Evolutionary conservation across 1,139 yeast species (phyloP).

Genomic region (Taphrina populina): DNA sequence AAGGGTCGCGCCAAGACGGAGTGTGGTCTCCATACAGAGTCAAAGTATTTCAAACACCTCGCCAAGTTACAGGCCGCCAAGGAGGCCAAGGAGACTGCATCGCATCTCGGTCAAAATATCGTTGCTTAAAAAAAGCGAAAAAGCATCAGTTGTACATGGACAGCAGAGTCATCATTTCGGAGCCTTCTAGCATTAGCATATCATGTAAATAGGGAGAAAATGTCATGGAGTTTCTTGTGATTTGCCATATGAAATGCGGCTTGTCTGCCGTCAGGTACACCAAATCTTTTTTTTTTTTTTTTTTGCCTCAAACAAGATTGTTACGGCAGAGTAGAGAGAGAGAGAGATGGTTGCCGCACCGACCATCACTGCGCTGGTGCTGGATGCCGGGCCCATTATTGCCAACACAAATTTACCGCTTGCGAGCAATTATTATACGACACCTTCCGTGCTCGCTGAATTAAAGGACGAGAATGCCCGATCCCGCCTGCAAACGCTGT

Average conservation of each 20-base stretch:
- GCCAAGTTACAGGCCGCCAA: constrained; percentile 32
- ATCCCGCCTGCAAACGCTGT: constrained; percentile 18
- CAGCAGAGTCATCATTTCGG: too few species aligned
- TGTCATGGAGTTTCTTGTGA: too few species aligned
- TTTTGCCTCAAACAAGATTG: too few species aligned
- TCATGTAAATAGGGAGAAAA: too few species aligned
- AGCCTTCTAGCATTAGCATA: too few species aligned
- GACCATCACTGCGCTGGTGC: constrained; percentile 52
- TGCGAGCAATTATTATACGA: constrained; percentile 72
- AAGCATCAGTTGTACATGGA: too few species aligned
- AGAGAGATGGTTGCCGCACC: constrained; percentile 10
- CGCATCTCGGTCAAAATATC: too few species aligned
- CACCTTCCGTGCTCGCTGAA: constrained; percentile 88
- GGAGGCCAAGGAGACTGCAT: constrained; percentile 17
- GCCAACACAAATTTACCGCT: constrained; percentile 53
- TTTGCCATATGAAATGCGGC: too few species aligned
- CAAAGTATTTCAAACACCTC: constrained; percentile 32
- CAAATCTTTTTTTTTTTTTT: too few species aligned
- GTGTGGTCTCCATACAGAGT: constrained; percentile 88
- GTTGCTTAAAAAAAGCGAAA: too few species aligned
- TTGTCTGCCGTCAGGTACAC: too few species aligned
- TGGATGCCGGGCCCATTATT: constrained; percentile 94
- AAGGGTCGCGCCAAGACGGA: constrained; percentile 89
- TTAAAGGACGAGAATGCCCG: constrained; percentile 77
- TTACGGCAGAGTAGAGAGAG: too few species aligned